Conservation (phyloP, 768 basidiomycete species). For the Nidula microcarpa region DNA sequence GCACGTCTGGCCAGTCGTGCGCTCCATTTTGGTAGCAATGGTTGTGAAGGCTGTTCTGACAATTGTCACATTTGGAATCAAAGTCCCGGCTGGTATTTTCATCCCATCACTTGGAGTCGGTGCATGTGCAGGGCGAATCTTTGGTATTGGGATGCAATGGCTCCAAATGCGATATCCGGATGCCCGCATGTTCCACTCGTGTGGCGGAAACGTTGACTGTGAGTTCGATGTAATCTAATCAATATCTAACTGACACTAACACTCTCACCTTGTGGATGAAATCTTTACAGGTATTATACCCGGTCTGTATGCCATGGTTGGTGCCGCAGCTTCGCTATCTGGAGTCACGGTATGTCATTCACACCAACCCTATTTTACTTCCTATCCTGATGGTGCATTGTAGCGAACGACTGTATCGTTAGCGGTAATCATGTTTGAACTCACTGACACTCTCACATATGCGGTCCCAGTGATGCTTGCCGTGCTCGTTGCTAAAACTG, state of each 20-base stretch:
- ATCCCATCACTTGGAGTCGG: conserved; percentile 95
- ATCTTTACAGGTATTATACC: conserved; percentile 58
- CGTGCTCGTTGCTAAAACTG: conserved; percentile 86
- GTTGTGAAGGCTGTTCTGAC: conserved; percentile 79
- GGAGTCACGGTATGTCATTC: conserved; percentile 79
- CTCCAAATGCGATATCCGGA: conserved; percentile 62
- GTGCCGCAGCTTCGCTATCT: conserved; percentile 89
- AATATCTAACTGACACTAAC: background rate
- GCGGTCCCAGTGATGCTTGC: conserved; percentile 86
- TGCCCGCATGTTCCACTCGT: conserved; percentile 58
- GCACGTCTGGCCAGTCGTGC: conserved; percentile 60
- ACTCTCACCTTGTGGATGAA: background rate
- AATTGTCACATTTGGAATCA: conserved; percentile 90
- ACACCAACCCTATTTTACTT: background rate
- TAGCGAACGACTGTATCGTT: conserved; percentile 89
- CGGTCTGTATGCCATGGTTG: conserved; percentile 93
- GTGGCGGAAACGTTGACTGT: conserved; percentile 66
- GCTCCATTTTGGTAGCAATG: conserved; percentile 70
- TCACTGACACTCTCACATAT: conserved; percentile 92
- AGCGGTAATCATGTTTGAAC: conserved; percentile 94
- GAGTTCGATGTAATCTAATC: conserved; percentile 13
- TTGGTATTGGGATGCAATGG: conserved; percentile 81
- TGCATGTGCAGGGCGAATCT: conserved; percentile 85
- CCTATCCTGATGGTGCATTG: conserved; percentile 1
- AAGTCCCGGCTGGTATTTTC: conserved; percentile 91